Evolutionary conservation across 2,329 filamentous ascomycete species (phyloP).

Genomic region (Paraconiothyrium brasiliense): DNA sequence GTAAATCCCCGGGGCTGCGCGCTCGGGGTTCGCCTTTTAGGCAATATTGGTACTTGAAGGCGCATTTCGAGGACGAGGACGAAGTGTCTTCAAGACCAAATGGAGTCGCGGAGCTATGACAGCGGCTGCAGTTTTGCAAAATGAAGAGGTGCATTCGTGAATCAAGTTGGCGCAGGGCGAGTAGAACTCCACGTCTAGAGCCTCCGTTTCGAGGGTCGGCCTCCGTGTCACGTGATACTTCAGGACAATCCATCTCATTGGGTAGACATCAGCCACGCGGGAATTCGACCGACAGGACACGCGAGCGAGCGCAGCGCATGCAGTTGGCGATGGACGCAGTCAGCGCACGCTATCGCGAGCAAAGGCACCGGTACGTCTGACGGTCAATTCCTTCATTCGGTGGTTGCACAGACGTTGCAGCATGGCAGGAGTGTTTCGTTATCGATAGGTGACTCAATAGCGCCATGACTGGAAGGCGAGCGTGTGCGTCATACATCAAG

Average conservation of each 20-base stretch:
- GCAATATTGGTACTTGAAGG: conserved; percentile 17
- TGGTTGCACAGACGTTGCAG: neutral
- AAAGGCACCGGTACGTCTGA: neutral
- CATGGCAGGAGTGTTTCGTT: neutral
- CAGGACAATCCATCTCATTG: neutral
- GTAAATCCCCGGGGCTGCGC: conserved; percentile 22
- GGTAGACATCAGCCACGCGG: conserved; percentile 7
- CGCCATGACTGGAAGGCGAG: conserved; percentile 5
- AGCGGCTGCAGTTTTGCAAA: neutral
- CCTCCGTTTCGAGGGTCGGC: neutral
- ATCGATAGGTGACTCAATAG: conserved; percentile 4
- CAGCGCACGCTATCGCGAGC: neutral
- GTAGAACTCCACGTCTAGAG: neutral
- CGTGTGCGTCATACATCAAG: conserved; percentile 7
- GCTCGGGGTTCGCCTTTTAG: conserved; percentile 24
- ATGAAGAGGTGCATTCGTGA: neutral
- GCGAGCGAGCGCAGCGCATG: neutral
- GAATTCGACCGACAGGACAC: neutral
- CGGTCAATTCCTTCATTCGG: neutral
- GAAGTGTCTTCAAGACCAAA: neutral
- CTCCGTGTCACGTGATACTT: neutral
- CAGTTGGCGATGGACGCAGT: neutral
- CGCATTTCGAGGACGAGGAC: neutral
- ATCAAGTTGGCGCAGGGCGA: neutral
- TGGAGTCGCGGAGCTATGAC: neutral